Evolutionary conservation across 306 rosid genomes (phyloP).

Genomic region (Lathyrus oleraceus): DNA sequence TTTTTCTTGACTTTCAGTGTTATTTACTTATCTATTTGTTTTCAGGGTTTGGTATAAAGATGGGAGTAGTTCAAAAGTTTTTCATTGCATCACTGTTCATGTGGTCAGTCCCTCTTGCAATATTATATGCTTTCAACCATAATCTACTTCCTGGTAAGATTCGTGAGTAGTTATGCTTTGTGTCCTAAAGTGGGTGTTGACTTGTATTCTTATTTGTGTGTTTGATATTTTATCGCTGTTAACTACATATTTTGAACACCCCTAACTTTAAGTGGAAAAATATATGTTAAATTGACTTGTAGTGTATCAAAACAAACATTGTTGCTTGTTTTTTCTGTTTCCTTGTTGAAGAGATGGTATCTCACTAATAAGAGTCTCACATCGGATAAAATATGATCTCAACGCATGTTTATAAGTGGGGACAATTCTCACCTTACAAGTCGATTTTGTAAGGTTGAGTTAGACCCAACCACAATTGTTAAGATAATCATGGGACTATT

Average conservation of each 20-base stretch:
- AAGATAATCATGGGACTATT: no score
- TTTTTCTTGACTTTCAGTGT: neutral
- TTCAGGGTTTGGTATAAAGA: conserved; percentile 43
- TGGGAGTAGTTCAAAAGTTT: conserved; percentile 72
- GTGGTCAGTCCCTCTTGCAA: conserved; percentile 58
- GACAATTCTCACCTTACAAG: no score
- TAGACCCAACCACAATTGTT: no score
- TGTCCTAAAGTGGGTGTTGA: neutral
- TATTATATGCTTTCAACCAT: conserved; percentile 70
- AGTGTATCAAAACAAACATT: neutral
- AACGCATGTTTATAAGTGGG: no score
- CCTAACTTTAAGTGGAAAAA: neutral
- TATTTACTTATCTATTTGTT: neutral
- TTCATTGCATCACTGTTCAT: conserved; percentile 68
- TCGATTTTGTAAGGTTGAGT: no score
- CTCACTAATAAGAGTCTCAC: no score
- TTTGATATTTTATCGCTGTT: conserved; percentile 4
- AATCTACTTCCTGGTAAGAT: conserved; percentile 75
- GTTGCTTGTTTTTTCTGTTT: neutral
- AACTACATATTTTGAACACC: neutral
- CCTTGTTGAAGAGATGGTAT: neutral
- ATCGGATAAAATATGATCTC: no score
- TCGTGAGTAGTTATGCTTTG: neutral
- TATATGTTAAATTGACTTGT: neutral
- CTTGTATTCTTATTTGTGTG: conserved; percentile 12